Evolutionary conservation across 2,329 filamentous ascomycete species (phyloP).

Genomic region (Kalaharituber pfeilii): DNA sequence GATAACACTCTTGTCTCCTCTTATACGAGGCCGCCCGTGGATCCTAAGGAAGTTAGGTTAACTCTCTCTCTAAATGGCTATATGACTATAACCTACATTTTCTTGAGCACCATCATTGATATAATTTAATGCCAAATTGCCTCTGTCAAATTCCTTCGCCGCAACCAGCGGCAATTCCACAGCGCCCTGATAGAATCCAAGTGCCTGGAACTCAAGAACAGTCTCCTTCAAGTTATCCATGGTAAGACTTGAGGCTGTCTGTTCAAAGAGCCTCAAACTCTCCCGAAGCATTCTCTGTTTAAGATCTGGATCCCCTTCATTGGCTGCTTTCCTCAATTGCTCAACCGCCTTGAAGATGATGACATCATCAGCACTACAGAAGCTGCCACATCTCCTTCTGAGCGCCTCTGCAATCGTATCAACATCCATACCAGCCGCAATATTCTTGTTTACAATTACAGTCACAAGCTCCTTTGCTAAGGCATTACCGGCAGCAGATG

Average conservation of each 20-base stretch:
- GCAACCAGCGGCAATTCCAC: slow-evolving; percentile 74
- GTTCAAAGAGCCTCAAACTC: slow-evolving; percentile 71
- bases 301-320: slow-evolving; percentile 54
- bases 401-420: slow-evolving; percentile 95
- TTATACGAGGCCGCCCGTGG: slow-evolving; percentile 49
- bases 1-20: slow-evolving; percentile 62
- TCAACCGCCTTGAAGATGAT: slow-evolving; percentile 98
- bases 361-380: slow-evolving; percentile 93
- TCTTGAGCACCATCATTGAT: slow-evolving; percentile 64
- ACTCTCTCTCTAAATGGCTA: no score
- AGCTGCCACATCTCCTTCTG: slow-evolving; percentile 78
- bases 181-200: slow-evolving; percentile 78
- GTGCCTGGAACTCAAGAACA: slow-evolving; percentile 57
- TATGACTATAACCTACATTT: slow-evolving; percentile 30
- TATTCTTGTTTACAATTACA: slow-evolving; percentile 94
- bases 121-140: slow-evolving; percentile 71
- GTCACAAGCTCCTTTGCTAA: slow-evolving; percentile 90
- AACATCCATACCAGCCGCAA: slow-evolving; percentile 89
- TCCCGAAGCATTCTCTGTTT: slow-evolving; percentile 71
- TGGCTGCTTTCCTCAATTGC: slow-evolving; percentile 75
- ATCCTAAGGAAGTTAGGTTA: no score
- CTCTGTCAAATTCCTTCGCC: slow-evolving; percentile 68
- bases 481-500: slow-evolving; percentile 59
- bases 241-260: slow-evolving; percentile 68
- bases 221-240: slow-evolving; percentile 64